phyloP scores from a whole-genome alignment of 139 green algal species.

The Chlamydomonas sphaeroides region DNA sequence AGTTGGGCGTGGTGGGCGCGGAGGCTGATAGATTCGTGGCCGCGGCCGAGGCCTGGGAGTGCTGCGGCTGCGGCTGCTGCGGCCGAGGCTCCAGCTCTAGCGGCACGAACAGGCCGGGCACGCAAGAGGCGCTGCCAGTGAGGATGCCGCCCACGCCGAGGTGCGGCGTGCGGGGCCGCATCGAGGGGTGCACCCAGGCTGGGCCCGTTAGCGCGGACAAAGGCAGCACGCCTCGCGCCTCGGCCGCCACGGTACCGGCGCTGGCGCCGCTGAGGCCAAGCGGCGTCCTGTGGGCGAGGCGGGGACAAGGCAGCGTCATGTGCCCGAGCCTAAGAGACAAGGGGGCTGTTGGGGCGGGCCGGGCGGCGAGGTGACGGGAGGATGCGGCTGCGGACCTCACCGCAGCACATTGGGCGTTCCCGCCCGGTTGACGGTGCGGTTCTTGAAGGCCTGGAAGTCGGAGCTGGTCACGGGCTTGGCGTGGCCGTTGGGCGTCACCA shows the following conservation, averaged over 20 bases:
- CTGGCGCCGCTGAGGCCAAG: not conserved
- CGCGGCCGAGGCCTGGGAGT: no score
- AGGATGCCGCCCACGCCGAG: slow-evolving; percentile 23
- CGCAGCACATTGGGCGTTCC: slow-evolving; percentile 16
- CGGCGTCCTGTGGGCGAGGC: not conserved
- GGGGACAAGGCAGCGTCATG: no score
- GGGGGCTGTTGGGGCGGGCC: no score
- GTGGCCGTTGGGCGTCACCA: slow-evolving; percentile 34
- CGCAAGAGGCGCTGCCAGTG: slow-evolving; percentile 4
- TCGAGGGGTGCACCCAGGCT: not conserved
- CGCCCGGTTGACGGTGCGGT: slow-evolving; percentile 10
- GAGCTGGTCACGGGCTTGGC: slow-evolving; percentile 20
- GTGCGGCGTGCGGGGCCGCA: slow-evolving; percentile 14
- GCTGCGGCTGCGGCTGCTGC: no score
- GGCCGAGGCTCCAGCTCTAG: slow-evolving; percentile 17
- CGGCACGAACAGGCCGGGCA: slow-evolving; percentile 18
- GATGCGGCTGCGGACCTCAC: not conserved
- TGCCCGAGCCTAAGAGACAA: no score
- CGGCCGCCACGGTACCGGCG: not conserved
- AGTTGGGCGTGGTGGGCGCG: no score
- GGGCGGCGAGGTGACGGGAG: no score
- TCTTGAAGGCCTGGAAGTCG: slow-evolving; percentile 37
- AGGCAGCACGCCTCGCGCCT: slow-evolving; percentile 18
- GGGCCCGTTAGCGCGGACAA: slow-evolving; percentile 9
- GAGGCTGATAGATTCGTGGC: no score